Evolutionary conservation across 1,284 basidiomycete species (phyloP).

Genomic region (Phylloboletellus chloephorus): DNA sequence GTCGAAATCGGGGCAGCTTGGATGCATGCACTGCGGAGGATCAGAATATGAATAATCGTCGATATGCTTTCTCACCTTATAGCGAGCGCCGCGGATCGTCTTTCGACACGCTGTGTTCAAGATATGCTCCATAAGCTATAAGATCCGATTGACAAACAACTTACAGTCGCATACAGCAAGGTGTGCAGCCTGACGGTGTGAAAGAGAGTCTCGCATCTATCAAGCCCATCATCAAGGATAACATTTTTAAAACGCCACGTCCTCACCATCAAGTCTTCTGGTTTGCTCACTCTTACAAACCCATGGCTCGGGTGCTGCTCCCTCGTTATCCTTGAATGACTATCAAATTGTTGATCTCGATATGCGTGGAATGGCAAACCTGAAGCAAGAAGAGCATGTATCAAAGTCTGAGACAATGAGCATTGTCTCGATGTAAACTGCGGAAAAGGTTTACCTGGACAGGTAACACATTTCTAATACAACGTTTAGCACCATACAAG

Average conservation of each 20-base stretch:
- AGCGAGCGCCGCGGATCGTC: constrained; percentile 58
- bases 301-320: constrained; percentile 75
- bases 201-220: constrained; percentile 24
- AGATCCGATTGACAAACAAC: constrained; percentile 1
- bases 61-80: constrained; percentile 49
- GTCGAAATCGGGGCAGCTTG: constrained; percentile 77
- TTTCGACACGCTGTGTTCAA: constrained; percentile 43
- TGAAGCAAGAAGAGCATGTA: constrained; percentile 67
- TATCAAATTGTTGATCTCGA: neutral
- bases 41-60: constrained; percentile 3
- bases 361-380: constrained; percentile 32
- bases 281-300: constrained; percentile 63
- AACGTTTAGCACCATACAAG: constrained; percentile 5
- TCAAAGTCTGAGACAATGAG: constrained; percentile 52
- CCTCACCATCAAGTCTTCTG: constrained; percentile 52
- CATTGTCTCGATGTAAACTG: neutral
- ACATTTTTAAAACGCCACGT: neutral
- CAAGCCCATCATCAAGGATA: neutral
- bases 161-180: constrained; percentile 50
- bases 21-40: constrained; percentile 67
- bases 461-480: constrained; percentile 61
- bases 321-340: constrained; percentile 46
- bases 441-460: constrained; percentile 40
- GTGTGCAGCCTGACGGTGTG: constrained; percentile 31
- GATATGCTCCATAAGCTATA: neutral